Evolutionary conservation across 805 yeast species (phyloP).

Genomic region (Yamadazyma takamatsuzukensis): DNA sequence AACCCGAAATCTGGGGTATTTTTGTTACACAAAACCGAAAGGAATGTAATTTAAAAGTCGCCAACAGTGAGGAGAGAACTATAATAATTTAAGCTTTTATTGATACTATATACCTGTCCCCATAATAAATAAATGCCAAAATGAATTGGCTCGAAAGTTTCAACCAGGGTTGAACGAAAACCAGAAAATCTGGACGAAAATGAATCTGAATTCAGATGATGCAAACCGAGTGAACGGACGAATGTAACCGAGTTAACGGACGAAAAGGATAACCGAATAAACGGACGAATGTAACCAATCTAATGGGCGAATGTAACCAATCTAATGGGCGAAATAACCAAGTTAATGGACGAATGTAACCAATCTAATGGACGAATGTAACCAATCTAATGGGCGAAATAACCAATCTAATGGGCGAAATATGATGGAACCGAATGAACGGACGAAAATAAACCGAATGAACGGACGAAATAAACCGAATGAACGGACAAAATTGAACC

Average conservation of each 20-base stretch:
- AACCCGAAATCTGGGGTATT: no score
- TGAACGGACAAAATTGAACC: slow-evolving; percentile 4
- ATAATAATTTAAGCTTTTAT: no score
- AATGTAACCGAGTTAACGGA: not conserved
- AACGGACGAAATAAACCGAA: slow-evolving; percentile 6
- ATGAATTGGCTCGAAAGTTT: no score
- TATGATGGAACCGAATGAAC: slow-evolving; percentile 2
- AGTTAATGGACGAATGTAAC: not conserved
- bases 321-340: not conserved
- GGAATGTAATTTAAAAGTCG: no score
- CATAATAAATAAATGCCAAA: no score
- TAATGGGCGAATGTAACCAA: slow-evolving; percentile 3
- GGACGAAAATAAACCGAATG: slow-evolving; percentile 5
- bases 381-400: not conserved
- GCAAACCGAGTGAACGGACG: not conserved
- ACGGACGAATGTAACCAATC: slow-evolving; percentile 7
- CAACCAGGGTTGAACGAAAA: no score
- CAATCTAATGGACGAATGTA: not conserved
- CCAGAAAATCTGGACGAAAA: no score
- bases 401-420: slow-evolving; percentile 7
- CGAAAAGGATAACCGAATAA: slow-evolving; percentile 3
- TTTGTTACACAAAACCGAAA: no score
- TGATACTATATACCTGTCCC: no score
- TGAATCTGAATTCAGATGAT: no score
- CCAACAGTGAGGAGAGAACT: no score